Evolutionary conservation across 257 asterid genomes (phyloP).

Genomic region (Eucommia ulmoides): DNA sequence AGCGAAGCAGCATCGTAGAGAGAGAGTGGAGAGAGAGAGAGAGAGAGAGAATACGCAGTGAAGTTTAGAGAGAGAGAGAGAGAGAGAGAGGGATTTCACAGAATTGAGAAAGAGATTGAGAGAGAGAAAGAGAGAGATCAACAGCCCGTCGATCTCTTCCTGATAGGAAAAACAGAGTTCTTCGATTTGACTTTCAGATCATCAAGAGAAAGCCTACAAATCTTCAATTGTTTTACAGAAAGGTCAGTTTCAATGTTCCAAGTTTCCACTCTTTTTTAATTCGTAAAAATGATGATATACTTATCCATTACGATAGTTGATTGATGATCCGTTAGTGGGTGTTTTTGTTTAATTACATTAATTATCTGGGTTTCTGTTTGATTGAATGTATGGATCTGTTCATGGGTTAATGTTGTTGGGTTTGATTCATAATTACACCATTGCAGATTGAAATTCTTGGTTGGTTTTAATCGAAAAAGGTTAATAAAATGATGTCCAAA

Average conservation of each 20-base stretch:
- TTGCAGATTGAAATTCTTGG: too few species aligned
- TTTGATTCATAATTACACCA: too few species aligned
- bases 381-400: constrained; percentile 22
- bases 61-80: constrained; percentile 1
- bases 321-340: too few species aligned
- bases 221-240: constrained; percentile 9
- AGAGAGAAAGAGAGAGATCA: constrained; percentile 4
- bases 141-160: constrained; percentile 29
- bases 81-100: constrained; percentile 1
- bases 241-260: constrained; percentile 18
- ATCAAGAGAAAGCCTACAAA: constrained; percentile 3
- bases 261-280: neutral
- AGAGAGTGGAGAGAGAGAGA: constrained; percentile 1
- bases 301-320: too few species aligned
- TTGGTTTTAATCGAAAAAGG: constrained; percentile 5
- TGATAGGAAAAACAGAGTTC: constrained; percentile 20
- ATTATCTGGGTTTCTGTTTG: too few species aligned
- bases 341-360: too few species aligned
- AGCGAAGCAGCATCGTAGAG: too few species aligned
- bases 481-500: constrained; percentile 37
- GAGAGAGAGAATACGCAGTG: neutral
- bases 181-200: constrained; percentile 20
- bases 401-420: too few species aligned
- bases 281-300: too few species aligned
- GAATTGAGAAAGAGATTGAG: neutral